Evolutionary conservation across 352 stramenopile genomes (phyloP).

Genomic region (Phytopythium kandeliae): DNA sequence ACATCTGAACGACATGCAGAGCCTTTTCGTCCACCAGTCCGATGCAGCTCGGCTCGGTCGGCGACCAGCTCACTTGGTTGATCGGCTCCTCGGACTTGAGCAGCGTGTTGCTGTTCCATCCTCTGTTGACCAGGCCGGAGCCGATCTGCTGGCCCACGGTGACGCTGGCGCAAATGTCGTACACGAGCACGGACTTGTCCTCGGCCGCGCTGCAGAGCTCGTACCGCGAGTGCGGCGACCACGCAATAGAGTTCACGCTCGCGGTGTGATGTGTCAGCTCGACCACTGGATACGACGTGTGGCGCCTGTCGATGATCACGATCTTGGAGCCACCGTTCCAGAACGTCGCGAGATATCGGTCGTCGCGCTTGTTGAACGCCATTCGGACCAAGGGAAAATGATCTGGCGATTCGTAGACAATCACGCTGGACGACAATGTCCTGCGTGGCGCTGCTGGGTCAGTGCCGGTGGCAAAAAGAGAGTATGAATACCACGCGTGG

Average conservation of each 20-base stretch:
- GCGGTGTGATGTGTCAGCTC: conserved; percentile 90
- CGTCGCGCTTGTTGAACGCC: conserved; percentile 97
- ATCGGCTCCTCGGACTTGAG: conserved; percentile 68
- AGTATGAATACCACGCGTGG: background rate
- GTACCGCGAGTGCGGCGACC: conserved; percentile 89
- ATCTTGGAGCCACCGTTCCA: conserved; percentile 88
- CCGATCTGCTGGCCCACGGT: conserved; percentile 18
- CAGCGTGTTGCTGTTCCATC: conserved; percentile 40
- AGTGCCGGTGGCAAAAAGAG: background rate
- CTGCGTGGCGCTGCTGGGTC: conserved; percentile 12
- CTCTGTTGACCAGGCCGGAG: conserved; percentile 13
- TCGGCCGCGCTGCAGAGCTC: conserved; percentile 96
- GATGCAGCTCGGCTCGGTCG: conserved; percentile 93
- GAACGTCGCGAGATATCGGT: conserved; percentile 96
- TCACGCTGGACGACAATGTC: conserved; percentile 90
- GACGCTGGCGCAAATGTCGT: conserved; percentile 77
- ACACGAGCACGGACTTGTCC: conserved; percentile 95
- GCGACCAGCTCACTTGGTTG: conserved; percentile 89
- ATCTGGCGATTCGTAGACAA: conserved; percentile 93
- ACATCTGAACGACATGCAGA: conserved; percentile 91
- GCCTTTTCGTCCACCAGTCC: conserved; percentile 94
- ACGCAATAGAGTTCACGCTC: conserved; percentile 95
- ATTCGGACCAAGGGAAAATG: conserved; percentile 91
- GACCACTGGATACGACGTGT: conserved; percentile 87
- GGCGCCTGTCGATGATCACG: conserved; percentile 95